phyloP scores from a whole-genome alignment of 805 yeast species.

The Tetrapisispora iriomotensis region DNA sequence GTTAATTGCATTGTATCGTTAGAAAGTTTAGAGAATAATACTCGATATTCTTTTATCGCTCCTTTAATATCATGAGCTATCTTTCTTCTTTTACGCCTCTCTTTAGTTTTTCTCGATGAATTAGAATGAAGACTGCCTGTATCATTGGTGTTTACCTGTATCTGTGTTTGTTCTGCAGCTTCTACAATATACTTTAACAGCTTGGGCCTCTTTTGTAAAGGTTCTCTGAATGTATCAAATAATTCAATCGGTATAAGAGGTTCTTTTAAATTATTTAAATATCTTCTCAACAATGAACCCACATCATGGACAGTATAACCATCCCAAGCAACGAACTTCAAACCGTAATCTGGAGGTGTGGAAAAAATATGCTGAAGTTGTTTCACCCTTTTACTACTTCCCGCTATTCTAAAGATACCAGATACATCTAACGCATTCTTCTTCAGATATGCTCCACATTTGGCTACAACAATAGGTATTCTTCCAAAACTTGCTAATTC shows the following conservation, averaged over 20 bases:
- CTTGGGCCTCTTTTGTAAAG: slow-evolving; percentile 55
- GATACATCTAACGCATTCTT: slow-evolving; percentile 68
- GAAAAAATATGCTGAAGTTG: slow-evolving; percentile 78
- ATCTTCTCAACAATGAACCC: slow-evolving; percentile 80
- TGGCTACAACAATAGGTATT: slow-evolving; percentile 90
- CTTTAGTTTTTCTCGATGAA: slow-evolving; percentile 27
- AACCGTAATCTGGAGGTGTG: slow-evolving; percentile 82
- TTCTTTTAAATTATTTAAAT: slow-evolving; percentile 78
- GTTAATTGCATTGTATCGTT: slow-evolving; percentile 70
- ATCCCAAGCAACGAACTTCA: slow-evolving; percentile 72
- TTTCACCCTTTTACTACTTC: slow-evolving; percentile 78
- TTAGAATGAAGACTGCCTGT: slow-evolving; percentile 1
- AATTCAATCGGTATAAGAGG: slow-evolving; percentile 75
- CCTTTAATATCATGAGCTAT: slow-evolving; percentile 56
- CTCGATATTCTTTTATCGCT: slow-evolving; percentile 63
- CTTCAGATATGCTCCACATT: slow-evolving; percentile 82
- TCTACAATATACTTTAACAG: slow-evolving; percentile 51
- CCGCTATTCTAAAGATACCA: slow-evolving; percentile 91
- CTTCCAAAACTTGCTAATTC: slow-evolving; percentile 72
- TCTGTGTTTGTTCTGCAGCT: not conserved
- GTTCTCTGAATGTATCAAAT: slow-evolving; percentile 72
- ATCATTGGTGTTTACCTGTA: not conserved
- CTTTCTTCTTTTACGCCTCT: slow-evolving; percentile 36
- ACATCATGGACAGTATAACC: slow-evolving; percentile 96
- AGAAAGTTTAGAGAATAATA: slow-evolving; percentile 60